Base-by-base conservation (phyloP, 768 basidiomycete genomes). In the Termitomyces sp. region DNA sequence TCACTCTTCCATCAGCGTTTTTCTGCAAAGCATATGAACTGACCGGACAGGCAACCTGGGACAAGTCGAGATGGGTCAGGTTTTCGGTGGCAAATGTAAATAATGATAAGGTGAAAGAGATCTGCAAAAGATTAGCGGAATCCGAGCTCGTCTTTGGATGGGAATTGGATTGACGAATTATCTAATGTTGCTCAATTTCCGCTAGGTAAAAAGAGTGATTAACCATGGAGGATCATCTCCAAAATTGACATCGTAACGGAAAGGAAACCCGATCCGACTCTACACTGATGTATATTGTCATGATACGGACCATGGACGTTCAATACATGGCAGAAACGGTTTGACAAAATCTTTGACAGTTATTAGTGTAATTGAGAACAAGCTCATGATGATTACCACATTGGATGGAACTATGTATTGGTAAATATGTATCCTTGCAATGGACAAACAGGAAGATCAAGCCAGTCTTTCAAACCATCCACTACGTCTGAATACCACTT, bases 31-130 rank as follows among this genome's bases (percentile, higher is more conserved):
- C 68, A 41, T 76, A 76, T 4, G 74, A 38, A 5, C 10, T 6
- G n/a, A 72, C 63, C 75, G 75, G 30, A 47, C 36, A 53, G 7
- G 35, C 57, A 48, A 66, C 50, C 2, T 44, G 58, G 67, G 82
- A 79, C 7, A 77, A 77, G 64, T 80, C 83, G 41, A 72, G 79
- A 56, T 93, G 88, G 88, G 73, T 93, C 33, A 79, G 91, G 56
- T 89, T 93, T 69, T 89, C 88, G 10, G 87, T 93, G 3, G 89
- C 90, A 13, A 93, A 91, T 70, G 82, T 91, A n/a, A 78, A 80
- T 46, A 88, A 91, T 53, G 83, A 81, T 54, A 76, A 80, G 66
- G 77, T 87, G 18, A 66, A 68, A 63, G 64, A 69, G 38, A 84
- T 82, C 6, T 87, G 85, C 60, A 74, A 74, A 71, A 73, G 86